Evolutionary conservation across 2,329 filamentous ascomycete species (phyloP).

Genomic region (Laburnicola sp.): DNA sequence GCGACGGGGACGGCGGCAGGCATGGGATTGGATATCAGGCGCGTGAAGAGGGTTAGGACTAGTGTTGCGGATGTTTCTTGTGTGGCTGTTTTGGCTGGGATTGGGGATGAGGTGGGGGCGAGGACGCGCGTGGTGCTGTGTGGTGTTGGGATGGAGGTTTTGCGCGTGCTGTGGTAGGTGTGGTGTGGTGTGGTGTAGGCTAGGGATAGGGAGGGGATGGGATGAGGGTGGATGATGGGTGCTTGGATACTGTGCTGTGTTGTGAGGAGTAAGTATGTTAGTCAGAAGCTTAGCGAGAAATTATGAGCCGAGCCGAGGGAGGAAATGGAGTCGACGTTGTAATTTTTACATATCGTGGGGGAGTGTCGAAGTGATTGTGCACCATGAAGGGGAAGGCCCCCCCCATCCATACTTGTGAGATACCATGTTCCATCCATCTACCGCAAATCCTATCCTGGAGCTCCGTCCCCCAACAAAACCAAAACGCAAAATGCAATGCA

Average conservation of each 20-base stretch:
- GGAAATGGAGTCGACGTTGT: no score
- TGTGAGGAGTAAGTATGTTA: neutral
- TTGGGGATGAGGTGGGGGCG: neutral
- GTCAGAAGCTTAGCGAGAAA: neutral
- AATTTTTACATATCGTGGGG: no score
- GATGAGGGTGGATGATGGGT: neutral
- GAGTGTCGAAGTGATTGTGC: no score
- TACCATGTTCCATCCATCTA: no score
- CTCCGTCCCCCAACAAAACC: no score
- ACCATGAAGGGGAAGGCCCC: no score
- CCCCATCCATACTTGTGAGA: no score
- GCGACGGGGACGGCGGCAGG: neutral
- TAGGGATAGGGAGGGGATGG: neutral
- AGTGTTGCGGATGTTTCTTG: conserved; percentile 60
- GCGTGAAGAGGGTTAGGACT: conserved; percentile 45
- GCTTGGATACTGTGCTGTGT: neutral
- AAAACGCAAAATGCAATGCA: no score
- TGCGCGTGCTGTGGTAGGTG: conserved; percentile 17
- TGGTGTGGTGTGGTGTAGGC: neutral
- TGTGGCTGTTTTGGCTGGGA: conserved; percentile 48
- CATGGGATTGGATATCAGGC: conserved; percentile 36
- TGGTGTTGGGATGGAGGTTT: conserved; percentile 41
- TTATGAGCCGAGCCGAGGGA: no score
- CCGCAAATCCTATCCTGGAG: no score
- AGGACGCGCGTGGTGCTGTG: conserved; percentile 33